Evolutionary conservation across 106 monocot species (phyloP), one percentile per base, ranked within the genome.

Genomic region (Triglochin maritima): DNA sequence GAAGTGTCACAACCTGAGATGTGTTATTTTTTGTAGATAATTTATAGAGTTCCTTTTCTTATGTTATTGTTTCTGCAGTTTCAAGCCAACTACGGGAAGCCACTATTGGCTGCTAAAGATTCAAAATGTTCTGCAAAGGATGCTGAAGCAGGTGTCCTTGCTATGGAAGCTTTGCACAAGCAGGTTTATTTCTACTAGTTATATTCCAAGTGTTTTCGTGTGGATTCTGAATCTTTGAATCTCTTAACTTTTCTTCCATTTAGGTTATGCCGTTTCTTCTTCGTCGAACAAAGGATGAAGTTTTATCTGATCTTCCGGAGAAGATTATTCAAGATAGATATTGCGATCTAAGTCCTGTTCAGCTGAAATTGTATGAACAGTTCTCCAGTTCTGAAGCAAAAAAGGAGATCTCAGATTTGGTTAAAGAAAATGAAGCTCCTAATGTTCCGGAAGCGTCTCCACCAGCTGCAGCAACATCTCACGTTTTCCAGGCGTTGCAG

Each of bases 281-380:
- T 17, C 89, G 96, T 60, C 77, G 96, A 59, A 96, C 96, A 47
- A 96, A 96, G 74, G 85, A 88, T 79, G 90, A 96, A 66, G 96
- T 96, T 67, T 75, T 96, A 71, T 81, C 85, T 78, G 96, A 96
- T 81, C 96, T 96, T 72, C 96, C 96, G 7, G 96, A 87, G 63
- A 96, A 96, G 81, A 96, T 96, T 72, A 91, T 96, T 79, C 96
- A 91, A 72, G 96, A 96, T 44, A 81, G 96, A 85, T 96, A 86
- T 64, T 96, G 96, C 70, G 85, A 96, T 69, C 79, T 96, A 43
- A 88, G 88, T 71, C 82, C 84, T 58, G 61, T 91, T 44, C 96
- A 96, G 70, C 79, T 91, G 64, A 96, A 84, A 68, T 67, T 96
- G 29, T 96, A 96, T 68, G 96, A 96, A 65, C 87, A 86, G 49